phyloP scores from a whole-genome alignment of 192 early-diverging fungal genomes.

The Linnemannia schmuckeri region DNA sequence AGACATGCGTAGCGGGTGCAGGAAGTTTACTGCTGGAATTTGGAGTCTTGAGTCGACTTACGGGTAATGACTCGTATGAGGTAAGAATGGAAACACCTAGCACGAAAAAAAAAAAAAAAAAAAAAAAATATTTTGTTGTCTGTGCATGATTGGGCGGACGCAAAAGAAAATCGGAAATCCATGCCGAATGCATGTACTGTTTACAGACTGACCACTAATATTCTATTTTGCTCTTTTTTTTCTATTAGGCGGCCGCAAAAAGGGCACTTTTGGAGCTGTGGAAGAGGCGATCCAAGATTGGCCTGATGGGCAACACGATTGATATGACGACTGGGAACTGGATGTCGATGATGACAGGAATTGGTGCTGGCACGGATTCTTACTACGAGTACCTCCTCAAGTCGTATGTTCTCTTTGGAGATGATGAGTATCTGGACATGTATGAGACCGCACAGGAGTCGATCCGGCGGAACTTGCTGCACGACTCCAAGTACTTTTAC shows the following conservation, averaged over 20 bases:
- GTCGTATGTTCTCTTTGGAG: conserved; percentile 89
- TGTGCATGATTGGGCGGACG: neutral
- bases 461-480: conserved; percentile 72
- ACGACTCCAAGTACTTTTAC: conserved; percentile 84
- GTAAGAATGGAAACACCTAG: conserved; percentile 31
- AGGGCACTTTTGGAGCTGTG: conserved; percentile 84
- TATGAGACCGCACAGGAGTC: conserved; percentile 83
- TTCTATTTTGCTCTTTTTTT: conserved; percentile 11
- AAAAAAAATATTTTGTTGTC: neutral
- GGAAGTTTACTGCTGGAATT: conserved; percentile 95
- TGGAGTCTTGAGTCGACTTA: conserved; percentile 89
- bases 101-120: neutral
- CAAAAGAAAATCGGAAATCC: neutral
- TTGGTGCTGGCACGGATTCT: conserved; percentile 94
- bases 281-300: conserved; percentile 76
- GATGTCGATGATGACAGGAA: conserved; percentile 77
- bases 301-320: conserved; percentile 89
- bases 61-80: conserved; percentile 85
- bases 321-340: conserved; percentile 77
- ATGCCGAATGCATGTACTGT: neutral
- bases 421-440: conserved; percentile 77
- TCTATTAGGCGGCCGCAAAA: conserved; percentile 66
- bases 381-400: conserved; percentile 95
- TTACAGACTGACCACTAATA: neutral
- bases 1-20: conserved; percentile 90